Evolutionary conservation across 148 eudicot genomes (phyloP).

Genomic region (Fagopyrum homotropicum): DNA sequence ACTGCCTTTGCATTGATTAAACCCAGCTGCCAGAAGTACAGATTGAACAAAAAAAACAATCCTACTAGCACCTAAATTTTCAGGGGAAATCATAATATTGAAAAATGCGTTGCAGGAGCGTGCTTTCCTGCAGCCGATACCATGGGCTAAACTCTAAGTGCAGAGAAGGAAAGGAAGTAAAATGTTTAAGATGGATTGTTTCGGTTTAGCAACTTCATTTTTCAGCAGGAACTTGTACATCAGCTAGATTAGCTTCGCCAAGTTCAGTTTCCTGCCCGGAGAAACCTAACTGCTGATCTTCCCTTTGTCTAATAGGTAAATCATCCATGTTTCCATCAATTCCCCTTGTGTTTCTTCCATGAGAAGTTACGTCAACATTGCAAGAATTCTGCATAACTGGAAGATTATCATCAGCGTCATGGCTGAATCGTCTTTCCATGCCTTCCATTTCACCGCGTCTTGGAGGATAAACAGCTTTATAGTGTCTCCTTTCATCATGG

Average conservation of each 20-base stretch:
- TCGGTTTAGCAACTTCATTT: not conserved
- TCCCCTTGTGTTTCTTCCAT: slow-evolving; percentile 19
- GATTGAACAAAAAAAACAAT: not conserved
- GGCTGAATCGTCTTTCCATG: slow-evolving; percentile 15
- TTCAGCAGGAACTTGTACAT: slow-evolving; percentile 6
- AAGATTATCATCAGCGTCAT: slow-evolving; percentile 17
- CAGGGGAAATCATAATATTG: not conserved
- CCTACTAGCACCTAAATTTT: not conserved
- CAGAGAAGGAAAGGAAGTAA: slow-evolving; percentile 2
- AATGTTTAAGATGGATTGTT: not conserved
- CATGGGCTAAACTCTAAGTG: not conserved
- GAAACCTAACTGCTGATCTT: slow-evolving; percentile 16
- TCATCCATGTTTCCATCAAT: slow-evolving; percentile 17
- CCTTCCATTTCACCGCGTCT: slow-evolving; percentile 21
- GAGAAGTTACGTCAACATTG: slow-evolving; percentile 9
- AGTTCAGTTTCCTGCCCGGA: slow-evolving; percentile 2
- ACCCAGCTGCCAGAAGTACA: not conserved
- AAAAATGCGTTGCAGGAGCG: not conserved
- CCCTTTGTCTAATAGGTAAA: slow-evolving; percentile 14
- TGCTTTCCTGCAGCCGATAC: not conserved
- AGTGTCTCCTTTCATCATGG: slow-evolving; percentile 20
- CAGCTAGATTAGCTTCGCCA: not conserved
- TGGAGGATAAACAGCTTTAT: slow-evolving; percentile 15
- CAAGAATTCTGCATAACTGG: not conserved
- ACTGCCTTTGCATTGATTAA: not conserved